Percentiles rank a stretch among this genome's conserved stretches.
These are phyloP conservation scores for Termitomyces sp. DNA, from an alignment of 1,284 basidiomycete species.

Conservation along the genomic window DNA sequence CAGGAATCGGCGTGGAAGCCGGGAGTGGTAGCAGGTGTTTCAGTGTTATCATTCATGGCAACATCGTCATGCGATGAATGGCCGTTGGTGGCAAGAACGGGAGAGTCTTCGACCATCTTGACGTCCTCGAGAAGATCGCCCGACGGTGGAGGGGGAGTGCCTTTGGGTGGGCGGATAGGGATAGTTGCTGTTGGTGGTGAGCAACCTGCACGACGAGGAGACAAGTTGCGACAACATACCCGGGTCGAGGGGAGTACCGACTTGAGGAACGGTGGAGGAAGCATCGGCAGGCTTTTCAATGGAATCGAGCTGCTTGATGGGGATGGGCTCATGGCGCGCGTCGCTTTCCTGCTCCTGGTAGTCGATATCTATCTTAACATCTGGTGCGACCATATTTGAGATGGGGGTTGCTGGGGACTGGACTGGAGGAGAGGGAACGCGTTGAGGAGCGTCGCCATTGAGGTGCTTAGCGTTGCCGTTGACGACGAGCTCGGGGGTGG, in stretches of 20 bases:
- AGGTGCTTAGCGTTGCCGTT: constrained; percentile 28
- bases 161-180: constrained; percentile 38
- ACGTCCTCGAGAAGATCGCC: constrained; percentile 49
- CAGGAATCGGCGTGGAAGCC: constrained; percentile 33
- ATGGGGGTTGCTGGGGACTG: constrained; percentile 60
- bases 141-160: constrained; percentile 43
- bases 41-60: constrained; percentile 42
- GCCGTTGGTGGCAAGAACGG: constrained; percentile 16
- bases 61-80: constrained; percentile 37
- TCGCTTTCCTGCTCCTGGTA: constrained; percentile 58
- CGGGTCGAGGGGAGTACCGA: constrained; percentile 41
- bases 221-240: constrained; percentile 35
- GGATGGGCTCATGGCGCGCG: constrained; percentile 52
- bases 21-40: constrained; percentile 35
- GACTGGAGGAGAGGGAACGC: constrained; percentile 32
- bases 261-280: constrained; percentile 40
- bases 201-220: constrained; percentile 25
- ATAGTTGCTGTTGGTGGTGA: constrained; percentile 33
- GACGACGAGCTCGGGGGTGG: constrained; percentile 30
- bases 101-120: constrained; percentile 25
- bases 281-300: constrained; percentile 24
- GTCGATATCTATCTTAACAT: constrained; percentile 59
- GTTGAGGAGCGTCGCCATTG: constrained; percentile 23
- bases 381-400: constrained; percentile 41
- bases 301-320: constrained; percentile 33